Base-by-base conservation (phyloP, 2,329 filamentous ascomycete species). In the Dactylonectria estremocensis region DNA sequence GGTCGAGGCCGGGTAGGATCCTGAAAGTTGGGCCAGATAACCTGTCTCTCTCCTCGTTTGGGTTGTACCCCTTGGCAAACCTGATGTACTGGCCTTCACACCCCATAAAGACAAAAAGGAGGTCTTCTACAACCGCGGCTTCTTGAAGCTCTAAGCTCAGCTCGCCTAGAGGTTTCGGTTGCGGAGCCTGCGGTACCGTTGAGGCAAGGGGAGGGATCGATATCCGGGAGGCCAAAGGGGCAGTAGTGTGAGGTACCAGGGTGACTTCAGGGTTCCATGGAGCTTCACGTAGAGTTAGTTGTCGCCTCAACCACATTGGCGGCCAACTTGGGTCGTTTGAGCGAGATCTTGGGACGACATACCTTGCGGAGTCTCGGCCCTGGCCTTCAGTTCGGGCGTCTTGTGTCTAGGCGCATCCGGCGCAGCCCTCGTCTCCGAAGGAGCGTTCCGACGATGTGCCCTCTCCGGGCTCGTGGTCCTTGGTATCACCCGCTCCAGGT, bases 71-170 rank as follows among this genome's bases (percentile, higher is more conserved):
- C 72, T 94, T 92, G 66, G 88, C 89, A 78, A 94, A 98, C 62
- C 94, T 93, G 69, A 99, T 93, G 78, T 98, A 98, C 80, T 97
- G 95, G n/a, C 96, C 96, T 81, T 99, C 96, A 71, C 95, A 97
- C 24, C 96, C 96, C 95, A 99, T 98, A 75, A 98, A 97, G 5
- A 97, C 95, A 78, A 95, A 98, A 40, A 98, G 82, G 16, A 99
- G 83, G 75, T 99, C 96, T 74, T 98, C 95, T 49, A 98, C 86
- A 53, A 99, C 92, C 9, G 90, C 93, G 24, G 91, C 89, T 82
- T 99, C 96, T 80, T 99, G 96, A 2, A 89, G 89, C 71, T 97
- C 92, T 31, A 97, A 83, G 1, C 91, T 90, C 66, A 98, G 83
- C 64, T 93, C 90, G 63, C 87, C 85, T 16, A 98, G 85, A 49